Evolutionary conservation across 2,329 filamentous ascomycete genomes (phyloP), one percentile per base, ranked within the genome.

Genomic region (Paecilomyces formosus): DNA sequence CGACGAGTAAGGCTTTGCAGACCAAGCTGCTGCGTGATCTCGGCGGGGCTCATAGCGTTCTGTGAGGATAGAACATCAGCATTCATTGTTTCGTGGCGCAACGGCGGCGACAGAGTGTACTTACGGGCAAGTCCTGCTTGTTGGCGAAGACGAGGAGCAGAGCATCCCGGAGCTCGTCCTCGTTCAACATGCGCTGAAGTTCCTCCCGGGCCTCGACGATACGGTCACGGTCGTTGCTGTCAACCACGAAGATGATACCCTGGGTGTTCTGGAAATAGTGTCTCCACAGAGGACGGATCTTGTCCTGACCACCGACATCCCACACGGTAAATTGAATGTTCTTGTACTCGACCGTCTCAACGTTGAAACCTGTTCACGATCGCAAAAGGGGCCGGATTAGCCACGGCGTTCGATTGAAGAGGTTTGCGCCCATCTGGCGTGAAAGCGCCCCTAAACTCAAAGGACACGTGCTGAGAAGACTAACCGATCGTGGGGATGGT

Each of bases 211-310:
- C 94, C 84, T 99, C 94, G 69, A 94, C 89, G 73, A 99, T 89
- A 87, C 94, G 92, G 79, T 96, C 92, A 76, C 92, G 90, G 86
- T 99, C 94, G 81, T 96, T 97, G 82, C 89, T 93, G 82, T 99
- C 94, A 76, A 99, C 92, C 70, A 99, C 94, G 85, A 99, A 99
- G 82, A 99, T 97, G 79, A 99, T 93, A 78, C 94, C 94, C 81
- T 99, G 94, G 68, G 94, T 99, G 81, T 96, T 96, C 81, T 96
- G 92, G 88, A 97, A 99, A 84, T 99, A 99, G 81, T 97, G 94
- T 83, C 94, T 92, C 94, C 94, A 99, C 74, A 99, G 84, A 75
- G 94, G 94, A 78, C 94, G 88, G 77, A 99, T 99, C 90, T 97
- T 97, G 87, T 99, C 94, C 85, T 99, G 94, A 79, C 94, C 94